Percentiles rank a stretch among this genome's conserved stretches.
These are phyloP conservation scores for Xylaria arbuscula DNA, from an alignment of 2,329 filamentous ascomycete genomes.

Conservation along the genomic window DNA sequence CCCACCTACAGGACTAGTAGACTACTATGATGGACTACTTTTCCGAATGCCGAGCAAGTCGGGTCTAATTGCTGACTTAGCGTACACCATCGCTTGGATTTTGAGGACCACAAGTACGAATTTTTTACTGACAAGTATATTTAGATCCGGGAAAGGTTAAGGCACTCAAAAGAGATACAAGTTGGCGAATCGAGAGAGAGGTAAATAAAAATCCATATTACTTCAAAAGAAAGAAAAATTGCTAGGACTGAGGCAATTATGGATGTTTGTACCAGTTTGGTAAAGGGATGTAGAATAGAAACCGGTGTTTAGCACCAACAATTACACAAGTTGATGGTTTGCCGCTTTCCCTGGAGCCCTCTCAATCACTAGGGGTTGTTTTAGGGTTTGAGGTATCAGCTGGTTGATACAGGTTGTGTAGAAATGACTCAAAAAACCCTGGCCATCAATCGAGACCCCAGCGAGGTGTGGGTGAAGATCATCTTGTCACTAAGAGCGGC, in stretches of 20 bases:
- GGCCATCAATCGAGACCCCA: neutral
- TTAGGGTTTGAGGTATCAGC: neutral
- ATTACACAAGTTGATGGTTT: neutral
- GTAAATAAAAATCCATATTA: neutral
- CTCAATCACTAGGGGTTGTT: neutral
- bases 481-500: conserved; percentile 6
- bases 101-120: conserved; percentile 2
- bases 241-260: neutral
- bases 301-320: neutral
- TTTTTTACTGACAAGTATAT: neutral
- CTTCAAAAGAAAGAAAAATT: conserved; percentile 1
- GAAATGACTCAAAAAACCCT: neutral
- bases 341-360: neutral
- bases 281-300: neutral
- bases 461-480: conserved; percentile 1
- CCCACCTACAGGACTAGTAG: neutral
- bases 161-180: neutral
- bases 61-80: conserved; percentile 11
- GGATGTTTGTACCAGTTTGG: neutral
- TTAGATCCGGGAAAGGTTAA: neutral
- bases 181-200: neutral
- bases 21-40: neutral
- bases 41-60: conserved; percentile 20
- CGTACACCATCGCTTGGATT: conserved; percentile 11
- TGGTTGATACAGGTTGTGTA: neutral